These are phyloP conservation scores for Talaromyces proteolyticus DNA, from an alignment of 495 filamentous ascomycete genomes.

Conservation along the genomic window DNA sequence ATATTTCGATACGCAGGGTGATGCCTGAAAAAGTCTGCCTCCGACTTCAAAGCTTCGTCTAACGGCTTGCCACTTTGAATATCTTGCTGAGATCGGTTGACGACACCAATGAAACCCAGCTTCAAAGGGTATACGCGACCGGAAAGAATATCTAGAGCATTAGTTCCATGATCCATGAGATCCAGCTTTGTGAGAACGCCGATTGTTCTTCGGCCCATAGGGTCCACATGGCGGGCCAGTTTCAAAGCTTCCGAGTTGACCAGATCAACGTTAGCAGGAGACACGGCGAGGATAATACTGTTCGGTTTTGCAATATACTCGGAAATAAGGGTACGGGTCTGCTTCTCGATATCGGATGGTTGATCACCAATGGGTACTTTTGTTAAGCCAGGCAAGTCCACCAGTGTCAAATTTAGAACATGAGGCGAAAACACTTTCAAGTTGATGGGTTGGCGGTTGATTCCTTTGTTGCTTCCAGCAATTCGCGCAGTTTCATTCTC, in stretches of 20 bases:
- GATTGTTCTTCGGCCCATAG: constrained; percentile 90
- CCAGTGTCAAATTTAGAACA: constrained; percentile 92
- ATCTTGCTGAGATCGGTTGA: constrained; percentile 97
- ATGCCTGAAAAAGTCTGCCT: constrained; percentile 93
- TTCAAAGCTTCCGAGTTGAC: constrained; percentile 99
- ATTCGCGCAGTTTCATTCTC: constrained; percentile 94
- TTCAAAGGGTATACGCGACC: constrained; percentile 96
- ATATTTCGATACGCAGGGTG: constrained; percentile 98
- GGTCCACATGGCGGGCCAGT: constrained; percentile 93
- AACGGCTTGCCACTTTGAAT: constrained; percentile 93
- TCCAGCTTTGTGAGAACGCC: constrained; percentile 97
- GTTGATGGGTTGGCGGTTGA: constrained; percentile 96
- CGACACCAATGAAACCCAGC: constrained; percentile 95
- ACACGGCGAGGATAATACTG: constrained; percentile 95
- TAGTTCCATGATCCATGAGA: constrained; percentile 98
- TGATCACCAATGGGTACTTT: constrained; percentile 99
- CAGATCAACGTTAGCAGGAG: constrained; percentile 94
- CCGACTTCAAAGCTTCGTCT: constrained; percentile 80
- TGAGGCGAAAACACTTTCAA: constrained; percentile 98
- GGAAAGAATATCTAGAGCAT: constrained; percentile 93
- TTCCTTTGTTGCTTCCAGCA: constrained; percentile 96
- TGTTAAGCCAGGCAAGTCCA: constrained; percentile 92
- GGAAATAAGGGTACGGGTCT: constrained; percentile 91
- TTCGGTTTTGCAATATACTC: constrained; percentile 99
- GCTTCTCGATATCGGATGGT: constrained; percentile 97